phyloP scores from a whole-genome alignment of 192 early-diverging fungal genomes.

The Chytriomyces hyalinus region DNA sequence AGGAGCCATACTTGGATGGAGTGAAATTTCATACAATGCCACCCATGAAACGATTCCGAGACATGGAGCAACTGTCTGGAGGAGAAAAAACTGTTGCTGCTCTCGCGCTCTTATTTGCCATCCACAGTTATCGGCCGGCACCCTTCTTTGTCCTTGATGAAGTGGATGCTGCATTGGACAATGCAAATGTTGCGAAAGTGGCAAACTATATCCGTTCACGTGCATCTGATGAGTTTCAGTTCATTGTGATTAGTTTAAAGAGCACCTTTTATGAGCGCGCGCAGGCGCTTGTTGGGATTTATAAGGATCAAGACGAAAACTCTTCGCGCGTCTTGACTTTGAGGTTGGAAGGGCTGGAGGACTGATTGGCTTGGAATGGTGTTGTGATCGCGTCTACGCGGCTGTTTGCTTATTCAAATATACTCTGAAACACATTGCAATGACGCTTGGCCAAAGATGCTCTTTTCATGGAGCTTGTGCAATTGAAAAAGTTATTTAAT shows the following conservation, averaged over 20 bases:
- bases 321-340: slow-evolving; percentile 83
- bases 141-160: slow-evolving; percentile 99
- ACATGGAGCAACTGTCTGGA: slow-evolving; percentile 98
- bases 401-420: too few relatives aligned
- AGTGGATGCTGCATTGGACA: slow-evolving; percentile 98
- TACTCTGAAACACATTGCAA: too few relatives aligned
- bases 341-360: slow-evolving; percentile 41
- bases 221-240: slow-evolving; percentile 74
- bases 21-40: slow-evolving; percentile 99
- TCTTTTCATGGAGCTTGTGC: too few relatives aligned
- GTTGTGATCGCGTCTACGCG: neutral
- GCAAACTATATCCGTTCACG: slow-evolving; percentile 88
- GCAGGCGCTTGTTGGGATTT: slow-evolving; percentile 93
- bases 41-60: slow-evolving; percentile 97
- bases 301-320: slow-evolving; percentile 84
- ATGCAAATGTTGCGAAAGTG: slow-evolving; percentile 92
- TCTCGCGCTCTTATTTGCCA: slow-evolving; percentile 94
- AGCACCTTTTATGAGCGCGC: slow-evolving; percentile 92
- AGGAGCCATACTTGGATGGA: slow-evolving; percentile 91
- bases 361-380: neutral
- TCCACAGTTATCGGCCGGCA: slow-evolving; percentile 90
- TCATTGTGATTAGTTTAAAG: slow-evolving; percentile 98
- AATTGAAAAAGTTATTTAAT: too few relatives aligned
- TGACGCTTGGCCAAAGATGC: too few relatives aligned
- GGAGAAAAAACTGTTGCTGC: slow-evolving; percentile 99